Conservation (phyloP, 352 stramenopile species). For the Paralagenidium karlingii region DNA sequence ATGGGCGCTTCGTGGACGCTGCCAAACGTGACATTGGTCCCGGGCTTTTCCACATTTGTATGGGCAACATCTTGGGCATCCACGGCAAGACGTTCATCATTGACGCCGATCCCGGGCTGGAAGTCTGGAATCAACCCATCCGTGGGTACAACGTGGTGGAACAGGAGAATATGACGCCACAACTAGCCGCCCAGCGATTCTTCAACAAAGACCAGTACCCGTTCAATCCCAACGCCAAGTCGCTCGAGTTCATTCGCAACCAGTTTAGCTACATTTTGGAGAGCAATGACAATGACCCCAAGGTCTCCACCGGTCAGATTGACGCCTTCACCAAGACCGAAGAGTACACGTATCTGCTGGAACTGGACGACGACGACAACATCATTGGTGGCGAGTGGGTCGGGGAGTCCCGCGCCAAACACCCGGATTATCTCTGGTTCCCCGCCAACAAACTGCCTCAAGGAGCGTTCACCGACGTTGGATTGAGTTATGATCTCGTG, state of each 20-base stretch:
- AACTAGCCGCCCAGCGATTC: background rate
- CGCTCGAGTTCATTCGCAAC: constrained; percentile 6
- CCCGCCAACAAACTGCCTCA: no score
- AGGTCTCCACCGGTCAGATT: constrained; percentile 3
- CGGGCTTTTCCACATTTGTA: constrained; percentile 30
- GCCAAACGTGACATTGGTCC: constrained; percentile 32
- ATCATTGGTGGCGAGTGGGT: background rate
- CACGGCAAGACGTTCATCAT: constrained; percentile 22
- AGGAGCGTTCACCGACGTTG: no score
- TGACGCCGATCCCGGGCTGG: constrained; percentile 14
- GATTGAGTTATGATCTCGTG: no score
- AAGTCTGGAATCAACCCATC: constrained; percentile 60
- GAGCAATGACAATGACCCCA: background rate
- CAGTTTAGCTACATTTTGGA: constrained; percentile 7
- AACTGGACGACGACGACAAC: background rate
- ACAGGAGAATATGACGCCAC: constrained; percentile 6
- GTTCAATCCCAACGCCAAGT: constrained; percentile 6
- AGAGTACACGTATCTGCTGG: background rate
- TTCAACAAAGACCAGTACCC: constrained; percentile 1
- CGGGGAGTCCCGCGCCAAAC: constrained; percentile 3
- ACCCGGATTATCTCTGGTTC: constrained; percentile 32
- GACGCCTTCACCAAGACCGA: background rate
- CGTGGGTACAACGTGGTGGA: constrained; percentile 25
- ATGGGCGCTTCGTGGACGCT: constrained; percentile 23
- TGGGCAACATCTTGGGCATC: constrained; percentile 29